These are phyloP conservation scores for Epichloe coenophiala DNA, from an alignment of 2,329 filamentous ascomycete genomes.

Conservation along the genomic window DNA sequence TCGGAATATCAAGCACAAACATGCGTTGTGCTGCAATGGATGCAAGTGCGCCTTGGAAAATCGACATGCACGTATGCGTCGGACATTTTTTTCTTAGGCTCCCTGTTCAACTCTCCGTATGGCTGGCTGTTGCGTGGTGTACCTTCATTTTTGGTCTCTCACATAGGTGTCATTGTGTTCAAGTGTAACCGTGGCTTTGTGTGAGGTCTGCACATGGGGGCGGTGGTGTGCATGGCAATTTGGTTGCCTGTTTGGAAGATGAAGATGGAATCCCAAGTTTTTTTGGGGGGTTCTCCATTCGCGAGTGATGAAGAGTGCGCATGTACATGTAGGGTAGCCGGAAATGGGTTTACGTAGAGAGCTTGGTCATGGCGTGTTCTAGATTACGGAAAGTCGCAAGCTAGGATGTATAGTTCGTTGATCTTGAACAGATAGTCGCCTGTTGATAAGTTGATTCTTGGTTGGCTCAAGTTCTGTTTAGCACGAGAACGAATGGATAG, in stretches of 20 bases:
- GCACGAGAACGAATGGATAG: background rate
- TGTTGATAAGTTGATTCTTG: background rate
- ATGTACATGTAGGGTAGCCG: too few relatives aligned
- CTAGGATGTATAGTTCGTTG: background rate
- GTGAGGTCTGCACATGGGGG: background rate
- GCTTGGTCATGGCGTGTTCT: too few relatives aligned
- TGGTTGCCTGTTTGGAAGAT: background rate
- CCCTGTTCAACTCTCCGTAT: background rate
- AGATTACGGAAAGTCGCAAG: background rate
- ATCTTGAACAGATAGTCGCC: background rate
- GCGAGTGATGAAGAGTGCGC: too few relatives aligned
- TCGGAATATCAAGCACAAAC: background rate
- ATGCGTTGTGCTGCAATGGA: background rate
- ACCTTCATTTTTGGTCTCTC: background rate
- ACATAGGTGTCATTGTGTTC: background rate
- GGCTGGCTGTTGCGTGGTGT: background rate
- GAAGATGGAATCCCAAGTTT: too few relatives aligned
- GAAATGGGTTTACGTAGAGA: too few relatives aligned
- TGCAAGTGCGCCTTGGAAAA: background rate
- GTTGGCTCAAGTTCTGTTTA: background rate
- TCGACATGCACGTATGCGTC: constrained; percentile 2
- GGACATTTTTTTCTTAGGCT: background rate
- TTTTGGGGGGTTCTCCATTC: too few relatives aligned
- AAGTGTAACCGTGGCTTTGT: background rate
- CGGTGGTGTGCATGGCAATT: background rate